Base-by-base conservation (phyloP, 306 rosid species). In the Sesbania bispinosa region DNA sequence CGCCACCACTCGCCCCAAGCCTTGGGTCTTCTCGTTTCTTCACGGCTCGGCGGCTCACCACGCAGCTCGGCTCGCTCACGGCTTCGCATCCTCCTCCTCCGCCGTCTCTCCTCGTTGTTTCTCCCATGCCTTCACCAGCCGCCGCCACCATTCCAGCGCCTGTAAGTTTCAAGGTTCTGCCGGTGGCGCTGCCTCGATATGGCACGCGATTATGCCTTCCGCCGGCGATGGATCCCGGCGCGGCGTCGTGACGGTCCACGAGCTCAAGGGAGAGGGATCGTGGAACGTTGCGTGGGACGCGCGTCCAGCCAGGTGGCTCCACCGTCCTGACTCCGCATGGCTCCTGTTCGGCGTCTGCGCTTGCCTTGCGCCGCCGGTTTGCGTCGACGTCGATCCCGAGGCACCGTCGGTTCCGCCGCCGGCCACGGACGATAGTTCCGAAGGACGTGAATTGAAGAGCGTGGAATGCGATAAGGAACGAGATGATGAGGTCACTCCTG, bases 251-350 rank as follows among this genome's bases (percentile, higher is more conserved):
- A 48, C 79, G 50, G 82, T 77, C 36, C 81, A 79, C 51, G 93
- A 82, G 45, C 64, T 77, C 53, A 92, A 78, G 13, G 98, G 96
- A 2, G 98, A 90, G 62, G 98, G 97, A 29, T 93, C 97, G 4
- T 93, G 98, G 98, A 93, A 93, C 61, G 98, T 85, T 11, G 96
- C 94, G 0, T 82, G 89, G 86, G 98, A 93, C n/a, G 82, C 97
- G 0, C 88, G 98, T 1, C 98, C 98, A 0, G 96, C 97, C 0
- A 85, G 98, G 30, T 93, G 98, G 98, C 97, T 93, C 52, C 97
- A 93, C 60, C 79, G 92, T 3, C 47, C 97, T 0, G 96, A 93
- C 74, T 88, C 98, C 0, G 98, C 89, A 1, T 90, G 98, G 98
- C 88, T 93, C 0, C 84, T 93, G 1, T 93, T 93, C 45, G 98